Evolutionary conservation across 176 grass and related monocot species (phyloP).

Genomic region (Oryza coarctata): DNA sequence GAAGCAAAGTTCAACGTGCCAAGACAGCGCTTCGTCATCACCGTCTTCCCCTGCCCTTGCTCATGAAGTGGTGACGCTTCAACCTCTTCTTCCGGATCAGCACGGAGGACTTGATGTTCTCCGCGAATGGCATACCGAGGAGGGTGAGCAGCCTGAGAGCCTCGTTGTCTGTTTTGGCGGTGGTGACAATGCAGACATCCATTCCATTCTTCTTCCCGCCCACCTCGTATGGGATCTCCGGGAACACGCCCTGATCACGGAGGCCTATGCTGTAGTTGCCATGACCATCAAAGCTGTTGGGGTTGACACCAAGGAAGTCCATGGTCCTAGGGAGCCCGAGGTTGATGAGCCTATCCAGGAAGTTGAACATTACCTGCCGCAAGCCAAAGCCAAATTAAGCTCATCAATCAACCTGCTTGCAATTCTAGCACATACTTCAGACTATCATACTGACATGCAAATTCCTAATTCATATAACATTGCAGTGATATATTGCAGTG

Average conservation of each 20-base stretch:
- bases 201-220: conserved; percentile 82
- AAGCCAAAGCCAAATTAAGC: conserved; percentile 18
- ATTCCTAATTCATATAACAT: neutral
- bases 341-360: conserved; percentile 95
- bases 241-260: conserved; percentile 80
- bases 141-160: conserved; percentile 57
- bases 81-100: conserved; percentile 64
- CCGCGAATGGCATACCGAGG: conserved; percentile 83
- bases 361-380: conserved; percentile 78
- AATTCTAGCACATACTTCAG: neutral
- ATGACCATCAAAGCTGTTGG: conserved; percentile 77
- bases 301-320: conserved; percentile 85
- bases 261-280: conserved; percentile 79
- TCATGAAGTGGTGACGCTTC: conserved; percentile 67
- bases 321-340: conserved; percentile 77
- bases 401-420: neutral
- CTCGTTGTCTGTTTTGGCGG: conserved; percentile 69
- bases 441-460: neutral
- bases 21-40: conserved; percentile 18
- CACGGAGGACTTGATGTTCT: conserved; percentile 39
- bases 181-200: conserved; percentile 84
- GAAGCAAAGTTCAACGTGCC: neutral
- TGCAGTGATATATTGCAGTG: too few relatives aligned
- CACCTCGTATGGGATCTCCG: conserved; percentile 79
- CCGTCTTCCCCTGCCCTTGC: conserved; percentile 43